Percentiles rank a stretch among this genome's conserved stretches.
These are phyloP conservation scores for Monosporascus sp. DNA, from an alignment of 2,329 filamentous ascomycete species.

Conservation along the genomic window DNA sequence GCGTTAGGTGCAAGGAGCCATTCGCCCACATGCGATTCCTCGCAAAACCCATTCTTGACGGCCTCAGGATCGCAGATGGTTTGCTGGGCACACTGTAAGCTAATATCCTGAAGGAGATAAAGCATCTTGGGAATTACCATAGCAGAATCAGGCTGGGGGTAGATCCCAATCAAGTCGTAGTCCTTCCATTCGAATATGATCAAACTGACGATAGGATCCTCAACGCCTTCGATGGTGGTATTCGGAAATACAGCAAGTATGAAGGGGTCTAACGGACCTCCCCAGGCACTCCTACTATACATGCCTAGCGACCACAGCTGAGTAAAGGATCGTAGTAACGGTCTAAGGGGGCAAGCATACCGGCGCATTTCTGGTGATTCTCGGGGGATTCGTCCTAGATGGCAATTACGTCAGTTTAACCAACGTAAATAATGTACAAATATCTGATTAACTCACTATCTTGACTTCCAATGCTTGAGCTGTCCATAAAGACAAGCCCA, in stretches of 20 bases:
- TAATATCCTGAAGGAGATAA: slow-evolving; percentile 1
- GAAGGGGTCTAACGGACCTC: slow-evolving; percentile 81
- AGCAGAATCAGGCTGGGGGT: slow-evolving; percentile 45
- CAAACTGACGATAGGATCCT: slow-evolving; percentile 74
- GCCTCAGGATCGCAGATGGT: slow-evolving; percentile 72
- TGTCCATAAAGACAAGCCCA: slow-evolving; percentile 52
- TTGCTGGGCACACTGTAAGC: slow-evolving; percentile 40
- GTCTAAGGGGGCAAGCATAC: slow-evolving; percentile 29
- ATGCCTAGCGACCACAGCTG: slow-evolving; percentile 57
- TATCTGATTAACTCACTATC: slow-evolving; percentile 40
- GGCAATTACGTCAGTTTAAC: slow-evolving; percentile 8
- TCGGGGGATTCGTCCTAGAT: slow-evolving; percentile 68
- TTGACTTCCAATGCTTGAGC: slow-evolving; percentile 53
- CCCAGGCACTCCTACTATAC: slow-evolving; percentile 89
- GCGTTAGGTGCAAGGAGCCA: slow-evolving; percentile 80
- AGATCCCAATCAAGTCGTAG: slow-evolving; percentile 69
- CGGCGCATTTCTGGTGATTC: slow-evolving; percentile 75
- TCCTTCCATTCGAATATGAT: slow-evolving; percentile 95
- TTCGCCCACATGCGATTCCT: slow-evolving; percentile 70
- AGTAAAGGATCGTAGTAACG: slow-evolving; percentile 6
- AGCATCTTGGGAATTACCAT: slow-evolving; percentile 41
- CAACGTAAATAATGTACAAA: neutral
- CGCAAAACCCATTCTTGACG: slow-evolving; percentile 67
- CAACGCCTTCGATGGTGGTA: slow-evolving; percentile 51
- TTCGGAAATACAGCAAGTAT: slow-evolving; percentile 78